Conservation (phyloP, 768 basidiomycete species). For the Bullera alba region DNA sequence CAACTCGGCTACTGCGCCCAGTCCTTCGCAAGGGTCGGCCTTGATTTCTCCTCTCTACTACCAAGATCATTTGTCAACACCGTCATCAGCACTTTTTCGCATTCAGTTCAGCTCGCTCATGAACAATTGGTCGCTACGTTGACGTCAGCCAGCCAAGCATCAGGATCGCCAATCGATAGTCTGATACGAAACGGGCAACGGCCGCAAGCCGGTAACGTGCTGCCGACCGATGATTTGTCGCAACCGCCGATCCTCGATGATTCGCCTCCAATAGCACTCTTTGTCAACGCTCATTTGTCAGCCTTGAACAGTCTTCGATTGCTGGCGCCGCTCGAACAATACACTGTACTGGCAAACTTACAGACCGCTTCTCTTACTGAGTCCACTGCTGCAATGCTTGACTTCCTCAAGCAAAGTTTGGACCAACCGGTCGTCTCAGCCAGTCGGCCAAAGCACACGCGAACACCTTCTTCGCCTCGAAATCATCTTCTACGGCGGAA, state of each 20-base stretch:
- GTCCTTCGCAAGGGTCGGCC: constrained; percentile 82
- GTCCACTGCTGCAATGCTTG: constrained; percentile 1
- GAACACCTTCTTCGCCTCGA: constrained; percentile 29
- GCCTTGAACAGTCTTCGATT: constrained; percentile 74
- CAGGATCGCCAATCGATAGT: constrained; percentile 4
- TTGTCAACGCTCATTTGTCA: constrained; percentile 65
- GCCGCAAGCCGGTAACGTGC: no score
- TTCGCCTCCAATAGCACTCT: constrained; percentile 67
- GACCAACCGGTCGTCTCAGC: background rate
- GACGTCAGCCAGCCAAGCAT: constrained; percentile 23
- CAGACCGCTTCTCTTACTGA: constrained; percentile 12
- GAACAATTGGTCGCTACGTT: constrained; percentile 27
- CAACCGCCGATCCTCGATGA: constrained; percentile 66
- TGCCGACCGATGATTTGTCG: no score
- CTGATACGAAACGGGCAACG: no score
- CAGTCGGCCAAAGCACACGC: constrained; percentile 11
- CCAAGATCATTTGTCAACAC: constrained; percentile 61
- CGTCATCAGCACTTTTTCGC: constrained; percentile 55
- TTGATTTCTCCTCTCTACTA: constrained; percentile 73
- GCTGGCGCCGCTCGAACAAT: constrained; percentile 63
- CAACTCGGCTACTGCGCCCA: constrained; percentile 89
- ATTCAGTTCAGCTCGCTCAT: constrained; percentile 52
- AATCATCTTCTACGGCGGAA: constrained; percentile 28
- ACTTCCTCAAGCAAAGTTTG: no score
- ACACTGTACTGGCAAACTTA: constrained; percentile 1